Base-by-base conservation (phyloP, 129 eudicot genomes). In the Pittosporum tobira region DNA sequence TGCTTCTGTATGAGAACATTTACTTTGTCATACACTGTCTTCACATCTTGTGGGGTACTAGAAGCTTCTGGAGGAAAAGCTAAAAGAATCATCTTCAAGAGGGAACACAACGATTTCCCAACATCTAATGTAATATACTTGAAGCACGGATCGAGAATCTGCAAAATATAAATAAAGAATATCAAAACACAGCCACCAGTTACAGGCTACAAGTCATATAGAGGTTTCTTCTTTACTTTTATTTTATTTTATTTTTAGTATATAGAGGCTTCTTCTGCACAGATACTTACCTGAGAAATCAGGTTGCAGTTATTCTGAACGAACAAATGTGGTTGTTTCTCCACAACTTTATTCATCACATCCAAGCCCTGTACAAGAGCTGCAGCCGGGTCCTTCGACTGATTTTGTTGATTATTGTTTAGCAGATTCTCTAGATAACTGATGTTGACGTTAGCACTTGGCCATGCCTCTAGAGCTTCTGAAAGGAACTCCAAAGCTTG, bases 401-500 rank as follows among this genome's bases (percentile, higher is more conserved):
- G 98, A 64, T 90, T 75, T 63, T 94, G 83, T 10, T 84, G 96
- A 48, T 76, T 81, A 71, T 90, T 91, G 74, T 79, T 77, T 40
- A 91, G 85, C 70, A 91, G 87, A 77, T 83, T 91, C 76, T 91
- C 98, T 45, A 91, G 74, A 57, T 91, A 91, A 70, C 81, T 87
- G 73, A 91, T 83, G 63, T 91, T 91, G 38, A 91, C 95, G 71
- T 80, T 83, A 50, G 94, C 96, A 68, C 65, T 84, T 40, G 95
- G 94, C 98, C 98, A 91, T 66, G 86, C 98, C 67, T 91, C 98
- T 75, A 91, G 68, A 61, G 98, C 98, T 69, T 86, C 89, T 50
- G 95, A 91, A 52, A 91, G 77, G 59, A 91, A 84, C 55, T 91
- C 94, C 73, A 86, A 28, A 50, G 98, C 98, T 73, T 86, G 95